phyloP scores from a whole-genome alignment of 2,329 filamentous ascomycete genomes.

The Leptographium procerum region DNA sequence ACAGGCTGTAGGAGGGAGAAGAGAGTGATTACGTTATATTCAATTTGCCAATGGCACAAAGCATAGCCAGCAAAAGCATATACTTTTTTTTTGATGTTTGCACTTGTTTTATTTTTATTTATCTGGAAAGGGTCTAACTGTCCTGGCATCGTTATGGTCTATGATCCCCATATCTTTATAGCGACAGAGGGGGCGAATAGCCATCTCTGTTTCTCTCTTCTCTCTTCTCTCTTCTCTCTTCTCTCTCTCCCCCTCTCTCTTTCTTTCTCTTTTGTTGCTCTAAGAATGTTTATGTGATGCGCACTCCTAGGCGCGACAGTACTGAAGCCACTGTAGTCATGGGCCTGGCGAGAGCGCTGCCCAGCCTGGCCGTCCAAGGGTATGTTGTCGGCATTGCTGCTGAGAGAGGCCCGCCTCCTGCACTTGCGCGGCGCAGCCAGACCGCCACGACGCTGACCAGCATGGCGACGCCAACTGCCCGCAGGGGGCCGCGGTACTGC shows the following conservation, averaged over 20 bases:
- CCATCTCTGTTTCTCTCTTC: not conserved
- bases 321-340: not conserved
- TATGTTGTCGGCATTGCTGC: not conserved
- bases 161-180: not conserved
- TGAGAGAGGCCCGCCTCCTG: not conserved
- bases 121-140: not conserved
- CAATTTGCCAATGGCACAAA: not conserved
- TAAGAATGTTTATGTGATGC: not conserved
- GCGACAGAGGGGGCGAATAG: too few relatives aligned
- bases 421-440: slow-evolving; percentile 45
- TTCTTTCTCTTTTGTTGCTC: not conserved
- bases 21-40: not conserved
- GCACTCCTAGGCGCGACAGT: not conserved
- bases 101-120: not conserved
- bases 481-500: slow-evolving; percentile 54
- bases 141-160: not conserved
- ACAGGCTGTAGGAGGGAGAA: not conserved
- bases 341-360: not conserved
- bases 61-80: not conserved
- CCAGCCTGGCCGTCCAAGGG: slow-evolving; percentile 4
- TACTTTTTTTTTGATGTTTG: not conserved
- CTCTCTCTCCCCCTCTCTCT: too few relatives aligned
- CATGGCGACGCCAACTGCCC: slow-evolving; percentile 51
- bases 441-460: slow-evolving; percentile 57
- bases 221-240: not conserved